Evolutionary conservation across 2,329 filamentous ascomycete genomes (phyloP).

Genomic region (Chaetomiaceae sp.): DNA sequence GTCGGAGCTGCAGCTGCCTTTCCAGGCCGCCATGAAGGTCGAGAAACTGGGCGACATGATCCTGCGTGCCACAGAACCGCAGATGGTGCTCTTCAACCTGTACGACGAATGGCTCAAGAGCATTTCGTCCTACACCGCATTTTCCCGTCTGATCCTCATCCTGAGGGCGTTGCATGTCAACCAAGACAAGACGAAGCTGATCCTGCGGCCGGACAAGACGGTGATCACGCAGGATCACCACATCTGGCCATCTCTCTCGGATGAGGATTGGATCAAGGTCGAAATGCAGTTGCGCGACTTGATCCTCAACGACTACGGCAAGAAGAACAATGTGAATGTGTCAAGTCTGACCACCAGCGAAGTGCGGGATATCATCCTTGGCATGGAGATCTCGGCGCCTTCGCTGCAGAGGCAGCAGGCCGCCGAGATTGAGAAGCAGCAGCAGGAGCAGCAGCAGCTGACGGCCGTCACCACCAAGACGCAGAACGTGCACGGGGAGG

Average conservation of each 20-base stretch:
- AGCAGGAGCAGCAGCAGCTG: conserved; percentile 92
- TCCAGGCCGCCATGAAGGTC: conserved; percentile 99
- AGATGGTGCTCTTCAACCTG: conserved; percentile 98
- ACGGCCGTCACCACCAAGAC: conserved; percentile 98
- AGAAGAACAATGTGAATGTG: conserved; percentile 99
- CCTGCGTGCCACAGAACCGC: conserved; percentile 92
- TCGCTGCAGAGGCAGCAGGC: conserved; percentile 98
- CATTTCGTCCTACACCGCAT: conserved; percentile 97
- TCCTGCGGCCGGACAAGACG: conserved; percentile 92
- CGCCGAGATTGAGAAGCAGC: conserved; percentile 97
- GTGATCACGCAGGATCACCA: conserved; percentile 98
- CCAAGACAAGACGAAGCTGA: conserved; percentile 94
- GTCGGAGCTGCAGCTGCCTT: conserved; percentile 92
- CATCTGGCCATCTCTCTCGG: conserved; percentile 91
- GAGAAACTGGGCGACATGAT: conserved; percentile 99
- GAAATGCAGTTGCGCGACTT: conserved; percentile 92
- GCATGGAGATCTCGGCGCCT: conserved; percentile 98
- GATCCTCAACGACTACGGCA: conserved; percentile 97
- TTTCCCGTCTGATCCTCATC: conserved; percentile 91
- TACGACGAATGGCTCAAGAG: conserved; percentile 99
- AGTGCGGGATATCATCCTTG: conserved; percentile 95
- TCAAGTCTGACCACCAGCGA: conserved; percentile 94
- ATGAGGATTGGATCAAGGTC: conserved; percentile 99
- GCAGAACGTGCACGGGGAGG: conserved; percentile 92
- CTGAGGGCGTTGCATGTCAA: conserved; percentile 95